Conservation (phyloP, 78 protist genomes). For the Chrysochromulina tobinii region DNA sequence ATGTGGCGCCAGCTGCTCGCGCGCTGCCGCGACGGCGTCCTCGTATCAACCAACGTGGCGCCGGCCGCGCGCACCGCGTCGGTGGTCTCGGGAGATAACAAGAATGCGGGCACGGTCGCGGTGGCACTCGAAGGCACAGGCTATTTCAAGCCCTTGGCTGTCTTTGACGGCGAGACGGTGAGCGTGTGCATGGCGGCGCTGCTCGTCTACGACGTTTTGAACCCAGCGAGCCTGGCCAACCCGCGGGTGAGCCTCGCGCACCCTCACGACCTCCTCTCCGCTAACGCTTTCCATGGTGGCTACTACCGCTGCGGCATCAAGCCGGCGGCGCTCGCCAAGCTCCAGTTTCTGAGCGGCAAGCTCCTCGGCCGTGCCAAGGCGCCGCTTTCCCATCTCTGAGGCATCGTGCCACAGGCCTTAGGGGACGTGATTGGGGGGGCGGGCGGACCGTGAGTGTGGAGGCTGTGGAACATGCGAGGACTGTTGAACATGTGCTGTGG, state of each 20-base stretch:
- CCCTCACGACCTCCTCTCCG: not conserved
- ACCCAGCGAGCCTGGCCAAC: not conserved
- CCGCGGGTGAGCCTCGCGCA: not conserved
- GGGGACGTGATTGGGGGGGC: too few species aligned
- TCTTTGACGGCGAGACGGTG: not conserved
- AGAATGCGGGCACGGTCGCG: not conserved
- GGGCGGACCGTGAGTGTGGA: too few species aligned
- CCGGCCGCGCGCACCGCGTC: constrained; percentile 3
- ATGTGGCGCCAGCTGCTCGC: not conserved
- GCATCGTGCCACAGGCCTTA: too few species aligned
- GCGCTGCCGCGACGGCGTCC: not conserved
- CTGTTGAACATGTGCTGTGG: too few species aligned
- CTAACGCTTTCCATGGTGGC: not conserved
- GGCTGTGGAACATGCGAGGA: too few species aligned
- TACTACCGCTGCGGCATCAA: not conserved
- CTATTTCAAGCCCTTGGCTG: not conserved
- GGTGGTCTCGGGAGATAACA: not conserved
- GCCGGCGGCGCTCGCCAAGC: not conserved
- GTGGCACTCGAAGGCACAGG: not conserved
- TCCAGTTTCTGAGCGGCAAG: not conserved
- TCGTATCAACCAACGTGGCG: not conserved
- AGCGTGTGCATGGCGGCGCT: not conserved
- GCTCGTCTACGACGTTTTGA: not conserved
- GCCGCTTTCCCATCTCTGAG: too few species aligned
- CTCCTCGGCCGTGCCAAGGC: too few species aligned